Conservation (phyloP, 176 grass and related monocot species). For the Paspalum vaginatum region DNA sequence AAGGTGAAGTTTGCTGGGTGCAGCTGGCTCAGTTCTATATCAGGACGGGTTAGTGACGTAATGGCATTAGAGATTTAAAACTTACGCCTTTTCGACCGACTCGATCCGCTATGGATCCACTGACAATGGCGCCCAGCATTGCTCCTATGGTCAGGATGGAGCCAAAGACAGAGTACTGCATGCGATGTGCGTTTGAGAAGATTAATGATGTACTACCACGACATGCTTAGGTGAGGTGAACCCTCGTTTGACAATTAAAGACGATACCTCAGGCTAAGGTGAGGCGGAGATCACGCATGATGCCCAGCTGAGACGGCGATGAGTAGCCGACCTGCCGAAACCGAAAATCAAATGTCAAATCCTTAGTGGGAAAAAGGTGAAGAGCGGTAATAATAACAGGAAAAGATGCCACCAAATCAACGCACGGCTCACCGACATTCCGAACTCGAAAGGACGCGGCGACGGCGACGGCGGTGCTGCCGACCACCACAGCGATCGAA, state of each 20-base stretch:
- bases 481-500: slow-evolving; percentile 48
- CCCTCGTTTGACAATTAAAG: not conserved
- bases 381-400: not conserved
- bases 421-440: slow-evolving; percentile 42
- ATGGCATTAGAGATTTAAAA: not conserved
- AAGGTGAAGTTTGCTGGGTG: slow-evolving; percentile 2
- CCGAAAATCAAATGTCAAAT: not conserved
- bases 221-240: too few relatives aligned
- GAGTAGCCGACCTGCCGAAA: slow-evolving; percentile 76
- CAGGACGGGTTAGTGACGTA: not conserved
- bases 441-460: slow-evolving; percentile 67
- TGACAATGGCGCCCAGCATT: slow-evolving; percentile 71
- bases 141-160: slow-evolving; percentile 88
- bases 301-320: slow-evolving; percentile 71
- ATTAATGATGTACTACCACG: not conserved
- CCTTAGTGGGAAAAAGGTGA: not conserved
- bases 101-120: slow-evolving; percentile 60
- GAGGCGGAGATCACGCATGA: slow-evolving; percentile 75
- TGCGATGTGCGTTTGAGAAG: not conserved
- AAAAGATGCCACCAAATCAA: not conserved
- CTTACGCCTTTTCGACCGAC: slow-evolving; percentile 68
- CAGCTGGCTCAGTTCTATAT: not conserved
- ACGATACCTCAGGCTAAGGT: slow-evolving; percentile 70
- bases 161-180: slow-evolving; percentile 83
- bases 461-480: slow-evolving; percentile 55